These are phyloP conservation scores for Vanilla planifolia DNA, from an alignment of 106 monocot species.

Conservation along the genomic window DNA sequence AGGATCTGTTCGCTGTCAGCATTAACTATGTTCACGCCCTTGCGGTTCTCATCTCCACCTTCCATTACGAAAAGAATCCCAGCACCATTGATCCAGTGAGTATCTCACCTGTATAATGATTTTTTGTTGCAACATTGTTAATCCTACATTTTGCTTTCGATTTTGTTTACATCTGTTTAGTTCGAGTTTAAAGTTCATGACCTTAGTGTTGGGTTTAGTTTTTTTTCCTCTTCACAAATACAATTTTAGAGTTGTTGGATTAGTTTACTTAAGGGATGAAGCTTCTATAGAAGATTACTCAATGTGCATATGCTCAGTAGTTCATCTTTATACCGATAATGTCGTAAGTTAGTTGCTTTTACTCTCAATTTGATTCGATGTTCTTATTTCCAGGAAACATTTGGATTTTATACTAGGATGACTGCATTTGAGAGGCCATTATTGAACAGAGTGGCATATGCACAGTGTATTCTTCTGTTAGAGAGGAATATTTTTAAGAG, in stretches of 20 bases:
- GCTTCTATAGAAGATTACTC: too few species aligned
- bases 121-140: background rate
- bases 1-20: conserved; percentile 89
- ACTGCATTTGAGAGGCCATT: conserved; percentile 92
- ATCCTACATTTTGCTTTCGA: too few species aligned
- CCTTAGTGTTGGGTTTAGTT: too few species aligned
- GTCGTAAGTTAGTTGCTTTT: too few species aligned
- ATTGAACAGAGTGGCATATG: conserved; percentile 87
- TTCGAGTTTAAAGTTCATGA: too few species aligned
- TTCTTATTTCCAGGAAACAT: conserved; percentile 83
- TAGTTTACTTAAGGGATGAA: too few species aligned
- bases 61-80: conserved; percentile 72
- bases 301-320: too few species aligned
- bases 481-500: conserved; percentile 80
- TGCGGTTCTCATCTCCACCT: conserved; percentile 82
- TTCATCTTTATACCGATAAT: too few species aligned
- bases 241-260: too few species aligned
- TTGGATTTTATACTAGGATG: conserved; percentile 80
- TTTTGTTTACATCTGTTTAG: too few species aligned
- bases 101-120: background rate
- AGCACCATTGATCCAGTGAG: conserved; percentile 79
- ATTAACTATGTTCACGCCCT: conserved; percentile 96
- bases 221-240: too few species aligned
- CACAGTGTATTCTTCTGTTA: conserved; percentile 67
- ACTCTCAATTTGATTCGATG: too few species aligned